Conservation (phyloP, 306 rosid genomes). For the Ammopiptanthus mongolicus region DNA sequence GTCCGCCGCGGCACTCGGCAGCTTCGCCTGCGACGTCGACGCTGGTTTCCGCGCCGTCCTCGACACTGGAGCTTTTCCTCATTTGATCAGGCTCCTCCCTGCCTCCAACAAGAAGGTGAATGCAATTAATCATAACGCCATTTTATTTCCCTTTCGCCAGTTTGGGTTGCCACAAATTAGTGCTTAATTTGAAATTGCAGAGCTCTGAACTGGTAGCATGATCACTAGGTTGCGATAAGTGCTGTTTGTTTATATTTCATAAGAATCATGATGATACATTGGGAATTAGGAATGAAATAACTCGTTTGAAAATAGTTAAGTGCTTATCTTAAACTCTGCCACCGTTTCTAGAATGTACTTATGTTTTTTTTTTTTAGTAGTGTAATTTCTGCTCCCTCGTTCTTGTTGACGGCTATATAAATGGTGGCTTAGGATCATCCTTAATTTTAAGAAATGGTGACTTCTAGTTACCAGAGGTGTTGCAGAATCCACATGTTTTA, state of each 20-base stretch:
- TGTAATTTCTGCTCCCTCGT: not conserved
- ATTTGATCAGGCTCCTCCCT: constrained; percentile 43
- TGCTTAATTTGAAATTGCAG: constrained; percentile 3
- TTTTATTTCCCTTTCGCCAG: not conserved
- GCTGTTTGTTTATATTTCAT: not conserved
- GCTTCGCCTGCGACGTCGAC: constrained; percentile 68
- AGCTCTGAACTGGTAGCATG: not conserved
- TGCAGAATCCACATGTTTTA: not conserved
- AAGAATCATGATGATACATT: not conserved
- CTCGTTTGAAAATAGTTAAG: not conserved
- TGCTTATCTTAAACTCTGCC: not conserved
- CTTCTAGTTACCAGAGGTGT: not conserved
- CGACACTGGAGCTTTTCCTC: constrained; percentile 51
- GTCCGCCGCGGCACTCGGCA: constrained; percentile 61
- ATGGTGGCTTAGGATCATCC: not conserved
- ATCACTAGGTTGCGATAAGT: not conserved
- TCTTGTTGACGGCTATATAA: not conserved
- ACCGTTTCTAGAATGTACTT: not conserved
- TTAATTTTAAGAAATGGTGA: not conserved
- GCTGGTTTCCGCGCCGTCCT: constrained; percentile 57
- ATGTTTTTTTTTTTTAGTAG: not conserved
- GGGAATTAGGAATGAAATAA: not conserved
- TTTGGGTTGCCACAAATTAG: constrained; percentile 4
- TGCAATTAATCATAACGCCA: not conserved
- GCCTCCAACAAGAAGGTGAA: constrained; percentile 50